Evolutionary conservation across 2,329 filamentous ascomycete genomes (phyloP), one percentile per base, ranked within the genome.

Genomic region (Atkinsonella texensis): DNA sequence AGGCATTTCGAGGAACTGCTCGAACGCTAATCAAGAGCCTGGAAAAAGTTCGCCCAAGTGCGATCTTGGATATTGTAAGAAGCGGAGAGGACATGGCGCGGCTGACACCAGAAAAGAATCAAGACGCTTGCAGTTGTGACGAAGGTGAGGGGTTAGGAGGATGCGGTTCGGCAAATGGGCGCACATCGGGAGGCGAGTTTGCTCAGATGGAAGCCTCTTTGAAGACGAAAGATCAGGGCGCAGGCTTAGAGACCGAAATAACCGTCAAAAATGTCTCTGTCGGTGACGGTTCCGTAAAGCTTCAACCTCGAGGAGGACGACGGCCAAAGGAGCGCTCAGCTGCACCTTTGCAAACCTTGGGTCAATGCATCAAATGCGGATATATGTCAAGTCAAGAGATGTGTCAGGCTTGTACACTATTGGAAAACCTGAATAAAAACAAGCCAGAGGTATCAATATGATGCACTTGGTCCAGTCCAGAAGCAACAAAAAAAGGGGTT

Each of bases 31-130:
- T 98, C 68, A 98, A 98, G 71, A 95, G 91, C 59, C 73, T 98
- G 33, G 93, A 98, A 69, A 86, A 86, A 59, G 88, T 98, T 8
- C 79, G 93, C 2, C 91, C 93, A 1, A 96, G 90, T 62, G 90
- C 91, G 3, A 97, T 98, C 49, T 65, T 98, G 51, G 93, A 98
- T 64, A 89, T 98, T 50, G 91, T 98, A 31, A 79, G 86, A 53
- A 96, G 90, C 63, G 93, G 93, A 39, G 91, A 97, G 67, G 93
- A 97, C 58, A 95, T 98, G 87, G 91, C 89, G 10, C 82, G 80
- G 52, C 72, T 97, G n/a, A 70, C 68, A 11, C 68, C 68, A 3
- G 67, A 69, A 53, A 70, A 70, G 51, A 62, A 58, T 10, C 59
- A 65, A 53, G 60, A 59, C n/a, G 58, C 63, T 7, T 68, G 66